phyloP scores from a whole-genome alignment of 1,139 yeast species.

The Geotrichum restrictum region DNA sequence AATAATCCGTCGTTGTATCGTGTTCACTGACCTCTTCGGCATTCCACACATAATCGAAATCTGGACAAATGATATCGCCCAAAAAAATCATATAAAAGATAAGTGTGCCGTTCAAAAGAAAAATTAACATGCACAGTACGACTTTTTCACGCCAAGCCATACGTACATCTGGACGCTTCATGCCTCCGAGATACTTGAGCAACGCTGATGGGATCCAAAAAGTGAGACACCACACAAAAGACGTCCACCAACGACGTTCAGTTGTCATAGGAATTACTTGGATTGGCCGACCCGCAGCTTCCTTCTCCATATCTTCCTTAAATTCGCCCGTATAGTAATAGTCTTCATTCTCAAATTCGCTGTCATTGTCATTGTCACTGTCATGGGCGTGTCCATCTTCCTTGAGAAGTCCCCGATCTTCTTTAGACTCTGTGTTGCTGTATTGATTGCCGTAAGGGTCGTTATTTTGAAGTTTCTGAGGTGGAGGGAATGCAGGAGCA shows the following conservation, averaged over 20 bases:
- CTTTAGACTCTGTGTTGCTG: constrained; percentile 10
- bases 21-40: constrained; percentile 38
- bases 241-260: constrained; percentile 43
- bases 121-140: constrained; percentile 39
- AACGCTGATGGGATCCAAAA: constrained; percentile 43
- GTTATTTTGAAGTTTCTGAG: neutral
- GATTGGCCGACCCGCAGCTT: constrained; percentile 21
- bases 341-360: constrained; percentile 28
- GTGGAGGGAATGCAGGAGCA: neutral
- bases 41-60: constrained; percentile 43
- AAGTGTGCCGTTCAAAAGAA: constrained; percentile 39
- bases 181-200: constrained; percentile 34
- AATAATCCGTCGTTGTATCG: constrained; percentile 39
- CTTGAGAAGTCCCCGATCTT: constrained; percentile 17
- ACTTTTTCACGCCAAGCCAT: constrained; percentile 46
- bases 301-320: constrained; percentile 29
- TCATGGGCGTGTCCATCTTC: constrained; percentile 22
- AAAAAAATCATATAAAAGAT: constrained; percentile 43
- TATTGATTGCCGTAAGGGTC: constrained; percentile 18
- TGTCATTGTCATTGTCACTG: constrained; percentile 24
- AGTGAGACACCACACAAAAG: constrained; percentile 39
- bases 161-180: constrained; percentile 39
- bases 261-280: constrained; percentile 35
- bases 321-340: constrained; percentile 28
- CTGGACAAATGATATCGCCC: constrained; percentile 42